Evolutionary conservation across 2,329 filamentous ascomycete genomes (phyloP).

Genomic region (Cladosporium phlei): DNA sequence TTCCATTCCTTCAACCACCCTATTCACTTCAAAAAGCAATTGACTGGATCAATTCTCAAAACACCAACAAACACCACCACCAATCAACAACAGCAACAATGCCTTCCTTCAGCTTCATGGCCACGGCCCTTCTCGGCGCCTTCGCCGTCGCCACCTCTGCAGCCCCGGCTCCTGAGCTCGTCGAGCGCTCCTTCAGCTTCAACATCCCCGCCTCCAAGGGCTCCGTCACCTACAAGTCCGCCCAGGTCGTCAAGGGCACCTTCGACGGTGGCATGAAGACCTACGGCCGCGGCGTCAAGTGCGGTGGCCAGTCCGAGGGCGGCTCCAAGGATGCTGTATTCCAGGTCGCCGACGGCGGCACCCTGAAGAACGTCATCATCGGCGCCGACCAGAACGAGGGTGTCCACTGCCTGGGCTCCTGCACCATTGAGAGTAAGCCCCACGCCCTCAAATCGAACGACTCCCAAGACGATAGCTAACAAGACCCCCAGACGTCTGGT

Average conservation of each 20-base stretch:
- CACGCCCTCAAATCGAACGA: background rate
- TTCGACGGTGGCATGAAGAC: conserved; percentile 24
- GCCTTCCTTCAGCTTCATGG: conserved; percentile 12
- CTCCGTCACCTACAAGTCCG: conserved; percentile 16
- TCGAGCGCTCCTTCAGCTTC: conserved; percentile 16
- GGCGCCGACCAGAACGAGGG: conserved; percentile 49
- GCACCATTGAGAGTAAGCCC: conserved; percentile 12
- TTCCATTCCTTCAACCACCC: background rate
- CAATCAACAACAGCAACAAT: conserved; percentile 6
- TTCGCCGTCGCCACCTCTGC: conserved; percentile 12
- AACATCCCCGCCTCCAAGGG: conserved; percentile 21
- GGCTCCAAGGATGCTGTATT: conserved; percentile 49
- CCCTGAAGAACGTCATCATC: conserved; percentile 51
- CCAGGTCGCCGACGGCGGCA: conserved; percentile 49
- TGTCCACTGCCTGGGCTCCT: conserved; percentile 48
- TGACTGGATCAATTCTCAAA: conserved; percentile 4
- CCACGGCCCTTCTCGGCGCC: conserved; percentile 13
- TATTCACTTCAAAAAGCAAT: conserved; percentile 2
- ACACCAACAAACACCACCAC: background rate
- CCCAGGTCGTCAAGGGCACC: conserved; percentile 17
- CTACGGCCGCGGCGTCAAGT: conserved; percentile 37
- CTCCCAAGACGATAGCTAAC: background rate
- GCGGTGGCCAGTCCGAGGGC: conserved; percentile 42
- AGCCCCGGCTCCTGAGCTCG: conserved; percentile 10
- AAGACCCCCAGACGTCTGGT: conserved; percentile 46